Base-by-base conservation (phyloP, 2,329 filamentous ascomycete genomes). In the Nigrospora sphaerica region DNA sequence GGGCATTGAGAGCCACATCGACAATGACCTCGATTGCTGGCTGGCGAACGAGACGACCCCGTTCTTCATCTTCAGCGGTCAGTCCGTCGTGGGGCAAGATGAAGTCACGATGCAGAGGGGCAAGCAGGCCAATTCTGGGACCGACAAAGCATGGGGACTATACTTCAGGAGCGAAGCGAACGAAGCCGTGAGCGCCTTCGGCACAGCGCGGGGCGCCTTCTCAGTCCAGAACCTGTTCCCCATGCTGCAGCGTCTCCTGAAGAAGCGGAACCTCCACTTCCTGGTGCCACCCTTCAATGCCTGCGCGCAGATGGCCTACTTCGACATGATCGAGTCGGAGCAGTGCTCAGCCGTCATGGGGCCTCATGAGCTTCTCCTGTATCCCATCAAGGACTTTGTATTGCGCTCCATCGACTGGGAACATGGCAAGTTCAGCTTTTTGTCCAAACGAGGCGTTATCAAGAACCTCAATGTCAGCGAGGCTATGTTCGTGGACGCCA, bases 61-160 rank as follows among this genome's bases (percentile, higher is more conserved):
- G 2, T 72, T 95, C 52, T 97, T 98, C 64, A 77, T 98, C 44
- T 98, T 98, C 67, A 88, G 92, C 63, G 93, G 93, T 33, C 80
- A 95, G 58, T 81, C 89, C 35, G 78, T 90, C 50, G 82, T 83
- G 35, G 86, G 86, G 47, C 85, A 87, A 59, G 84, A 91, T 58
- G 81, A 87, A 40, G 74, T 83, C 49, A 73, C 82, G 19, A 74
- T 85, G 46, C 77, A 81, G 54, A 78, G 80, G 39, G 80, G 80
- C 23, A 77, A 77, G 42, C 74, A 75, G 31, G 86, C 88, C 54
- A 83, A 85, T 52, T 67, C 78, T 51, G 83, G 84, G 54, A 89
- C 88, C 44, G 79, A 87, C 54, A 73, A 84, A 48, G 93, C 92
- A 4, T 98, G 93, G 92, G 78, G 80, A 3, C 70, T 95, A 40